A percentile compares a stretch with the other conserved stretches of the same genome.
Evolutionary conservation across 768 basidiomycete genomes (phyloP).

Genomic region (Saitozyma podzolica): DNA sequence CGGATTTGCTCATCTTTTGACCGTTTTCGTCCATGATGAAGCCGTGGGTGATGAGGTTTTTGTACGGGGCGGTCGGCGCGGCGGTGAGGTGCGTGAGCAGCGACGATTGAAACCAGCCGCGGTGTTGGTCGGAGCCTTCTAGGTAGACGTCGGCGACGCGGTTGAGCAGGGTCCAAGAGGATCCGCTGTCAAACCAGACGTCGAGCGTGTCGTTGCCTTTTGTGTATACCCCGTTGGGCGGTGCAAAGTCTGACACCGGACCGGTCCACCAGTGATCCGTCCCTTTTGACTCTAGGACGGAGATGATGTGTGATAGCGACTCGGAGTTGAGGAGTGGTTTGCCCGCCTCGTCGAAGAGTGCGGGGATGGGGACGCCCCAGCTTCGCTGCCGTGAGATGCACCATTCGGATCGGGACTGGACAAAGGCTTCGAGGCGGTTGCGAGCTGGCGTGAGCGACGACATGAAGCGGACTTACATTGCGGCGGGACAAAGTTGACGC

Average conservation of each 20-base stretch:
- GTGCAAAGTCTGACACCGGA: conserved; percentile 76
- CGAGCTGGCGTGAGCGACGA: conserved; percentile 61
- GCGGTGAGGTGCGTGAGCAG: conserved; percentile 73
- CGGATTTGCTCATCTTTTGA: conserved; percentile 95
- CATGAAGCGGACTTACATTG: conserved; percentile 62
- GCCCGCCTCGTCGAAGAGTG: conserved; percentile 67
- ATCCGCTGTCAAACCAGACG: conserved; percentile 98
- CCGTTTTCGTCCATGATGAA: conserved; percentile 91
- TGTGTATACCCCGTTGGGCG: conserved; percentile 63
- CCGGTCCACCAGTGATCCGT: conserved; percentile 91
- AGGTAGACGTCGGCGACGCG: conserved; percentile 69
- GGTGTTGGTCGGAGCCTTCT: conserved; percentile 95
- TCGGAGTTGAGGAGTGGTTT: conserved; percentile 65
- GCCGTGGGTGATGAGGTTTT: conserved; percentile 85
- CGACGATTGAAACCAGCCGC: conserved; percentile 98
- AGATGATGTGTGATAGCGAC: conserved; percentile 73
- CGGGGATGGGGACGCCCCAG: conserved; percentile 97
- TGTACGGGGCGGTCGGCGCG: conserved; percentile 62
- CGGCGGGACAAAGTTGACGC: conserved; percentile 73
- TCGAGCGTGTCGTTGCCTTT: conserved; percentile 96
- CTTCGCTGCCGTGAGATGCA: conserved; percentile 96
- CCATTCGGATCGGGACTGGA: conserved; percentile 91
- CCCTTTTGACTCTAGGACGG: conserved; percentile 70
- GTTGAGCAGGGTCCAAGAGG: conserved; percentile 77
- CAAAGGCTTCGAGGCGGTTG: conserved; percentile 81